phyloP scores from a whole-genome alignment of 2,329 filamentous ascomycete genomes.

The Pseudogymnoascus pannorum region DNA sequence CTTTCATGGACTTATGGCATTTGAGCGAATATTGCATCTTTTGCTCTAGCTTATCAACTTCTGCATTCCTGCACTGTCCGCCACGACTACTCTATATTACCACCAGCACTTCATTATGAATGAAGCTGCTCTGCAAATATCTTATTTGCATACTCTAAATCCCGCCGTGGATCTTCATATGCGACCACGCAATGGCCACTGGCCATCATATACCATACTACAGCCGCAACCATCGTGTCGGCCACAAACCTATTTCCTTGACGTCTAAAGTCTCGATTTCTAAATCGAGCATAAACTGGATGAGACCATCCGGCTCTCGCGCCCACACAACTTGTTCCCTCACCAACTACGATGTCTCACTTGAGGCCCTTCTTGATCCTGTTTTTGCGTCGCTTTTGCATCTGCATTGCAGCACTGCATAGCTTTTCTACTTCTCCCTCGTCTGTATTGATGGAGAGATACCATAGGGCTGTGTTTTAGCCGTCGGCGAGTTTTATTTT shows the following conservation, averaged over 20 bases:
- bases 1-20: constrained; percentile 1
- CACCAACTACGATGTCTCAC: constrained; percentile 5
- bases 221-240: constrained; percentile 2
- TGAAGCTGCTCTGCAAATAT: constrained; percentile 6
- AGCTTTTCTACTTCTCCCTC: neutral
- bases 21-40: constrained; percentile 3
- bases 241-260: constrained; percentile 6
- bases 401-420: neutral
- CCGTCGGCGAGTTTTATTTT: neutral
- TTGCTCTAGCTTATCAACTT: constrained; percentile 1
- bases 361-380: constrained; percentile 6
- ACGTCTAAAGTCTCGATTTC: constrained; percentile 3
- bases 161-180: neutral
- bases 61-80: constrained; percentile 2
- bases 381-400: constrained; percentile 6
- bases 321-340: neutral
- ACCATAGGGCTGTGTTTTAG: constrained; percentile 3
- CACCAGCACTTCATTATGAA: neutral
- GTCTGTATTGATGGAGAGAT: neutral
- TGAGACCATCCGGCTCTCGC: neutral
- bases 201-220: neutral
- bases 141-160: neutral
- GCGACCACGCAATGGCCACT: neutral
- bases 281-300: neutral
- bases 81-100: neutral